A percentile compares a stretch with the other conserved stretches of the same genome.
Conservation (phyloP, 306 rosid genomes). For the Medicago lupulina region DNA sequence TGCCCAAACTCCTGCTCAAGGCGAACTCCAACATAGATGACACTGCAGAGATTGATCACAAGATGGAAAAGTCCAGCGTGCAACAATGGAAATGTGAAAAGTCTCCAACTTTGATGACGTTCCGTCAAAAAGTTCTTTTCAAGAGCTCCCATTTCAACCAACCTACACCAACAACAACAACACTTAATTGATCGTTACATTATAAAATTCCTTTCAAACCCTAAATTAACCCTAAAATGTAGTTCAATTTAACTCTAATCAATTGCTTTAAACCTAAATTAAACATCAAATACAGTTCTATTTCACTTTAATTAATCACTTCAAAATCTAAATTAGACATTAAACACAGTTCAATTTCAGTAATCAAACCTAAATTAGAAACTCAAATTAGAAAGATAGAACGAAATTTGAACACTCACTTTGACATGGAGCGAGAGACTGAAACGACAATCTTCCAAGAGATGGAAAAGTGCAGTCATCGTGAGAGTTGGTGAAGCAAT, state of each 20-base stretch:
- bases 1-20: slow-evolving; percentile 83
- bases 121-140: slow-evolving; percentile 52
- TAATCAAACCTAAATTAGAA: slow-evolving; percentile 2
- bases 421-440: slow-evolving; percentile 71
- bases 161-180: slow-evolving; percentile 53
- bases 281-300: neutral
- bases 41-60: slow-evolving; percentile 73
- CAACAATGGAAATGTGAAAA: slow-evolving; percentile 83
- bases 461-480: slow-evolving; percentile 63
- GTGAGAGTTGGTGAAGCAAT: slow-evolving; percentile 78
- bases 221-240: neutral
- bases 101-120: slow-evolving; percentile 77
- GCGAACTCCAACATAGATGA: slow-evolving; percentile 70
- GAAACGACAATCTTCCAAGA: slow-evolving; percentile 84
- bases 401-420: slow-evolving; percentile 29
- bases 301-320: too few species aligned
- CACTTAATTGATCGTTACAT: neutral
- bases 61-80: slow-evolving; percentile 89
- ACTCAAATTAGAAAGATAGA: neutral
- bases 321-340: neutral
- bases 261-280: neutral
- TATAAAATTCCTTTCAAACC: neutral
- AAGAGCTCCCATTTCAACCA: slow-evolving; percentile 90
- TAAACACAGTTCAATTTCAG: neutral
- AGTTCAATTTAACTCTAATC: neutral